Conservation (phyloP, 495 filamentous ascomycete genomes). For the Talaromyces proteolyticus region DNA sequence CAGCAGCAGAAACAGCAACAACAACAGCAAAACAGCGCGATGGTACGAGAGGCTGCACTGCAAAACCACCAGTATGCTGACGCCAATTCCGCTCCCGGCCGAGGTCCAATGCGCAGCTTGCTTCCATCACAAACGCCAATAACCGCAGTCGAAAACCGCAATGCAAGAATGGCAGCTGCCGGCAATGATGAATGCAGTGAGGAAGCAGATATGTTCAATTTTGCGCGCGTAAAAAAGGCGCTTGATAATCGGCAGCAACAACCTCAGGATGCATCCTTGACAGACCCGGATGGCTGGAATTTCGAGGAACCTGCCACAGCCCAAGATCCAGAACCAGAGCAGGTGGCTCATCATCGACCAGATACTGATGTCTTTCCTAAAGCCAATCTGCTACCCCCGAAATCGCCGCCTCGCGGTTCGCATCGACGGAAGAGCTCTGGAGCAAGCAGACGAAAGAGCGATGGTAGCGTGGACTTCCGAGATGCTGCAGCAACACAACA, state of each 20-base stretch:
- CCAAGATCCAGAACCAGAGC: constrained; percentile 36
- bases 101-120: constrained; percentile 20
- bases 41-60: constrained; percentile 37
- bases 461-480: constrained; percentile 41
- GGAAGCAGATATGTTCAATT: background rate
- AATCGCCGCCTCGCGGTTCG: constrained; percentile 68
- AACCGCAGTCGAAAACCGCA: background rate
- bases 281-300: constrained; percentile 80
- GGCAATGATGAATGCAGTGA: background rate
- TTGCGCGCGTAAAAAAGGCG: background rate
- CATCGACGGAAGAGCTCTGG: constrained; percentile 82
- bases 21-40: constrained; percentile 39
- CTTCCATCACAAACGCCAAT: constrained; percentile 7
- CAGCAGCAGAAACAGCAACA: constrained; percentile 29
- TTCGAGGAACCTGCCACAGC: constrained; percentile 63
- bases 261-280: constrained; percentile 20
- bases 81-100: too few species aligned
- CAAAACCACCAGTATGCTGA: constrained; percentile 46
- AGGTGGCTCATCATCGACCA: constrained; percentile 55
- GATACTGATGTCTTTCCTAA: constrained; percentile 83
- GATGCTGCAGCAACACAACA: constrained; percentile 29
- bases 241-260: constrained; percentile 11
- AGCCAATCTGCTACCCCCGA: constrained; percentile 67
- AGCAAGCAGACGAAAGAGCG: constrained; percentile 54
- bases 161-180: background rate